Conservation (phyloP, 306 rosid genomes). For the Vigna trinervia region DNA sequence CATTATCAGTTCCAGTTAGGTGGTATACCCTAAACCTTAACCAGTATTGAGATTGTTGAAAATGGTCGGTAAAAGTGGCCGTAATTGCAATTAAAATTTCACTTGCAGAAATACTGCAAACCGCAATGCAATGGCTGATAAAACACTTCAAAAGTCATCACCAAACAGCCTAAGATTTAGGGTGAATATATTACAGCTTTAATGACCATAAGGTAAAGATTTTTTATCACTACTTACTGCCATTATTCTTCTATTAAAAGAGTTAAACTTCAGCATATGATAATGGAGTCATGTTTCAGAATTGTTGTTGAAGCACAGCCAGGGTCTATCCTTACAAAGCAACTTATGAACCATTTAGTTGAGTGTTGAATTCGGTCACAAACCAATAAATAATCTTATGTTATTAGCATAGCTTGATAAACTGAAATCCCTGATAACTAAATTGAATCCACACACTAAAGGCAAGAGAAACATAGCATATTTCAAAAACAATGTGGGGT, state of each 20-base stretch:
- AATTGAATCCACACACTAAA: constrained; percentile 18
- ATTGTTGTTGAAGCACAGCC: neutral
- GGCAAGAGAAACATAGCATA: constrained; percentile 18
- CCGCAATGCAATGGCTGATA: too few species aligned
- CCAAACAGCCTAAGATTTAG: too few species aligned
- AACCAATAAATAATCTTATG: neutral
- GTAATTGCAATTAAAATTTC: too few species aligned
- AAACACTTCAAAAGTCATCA: too few species aligned
- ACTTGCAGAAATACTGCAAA: too few species aligned
- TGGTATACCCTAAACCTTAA: too few species aligned
- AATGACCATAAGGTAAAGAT: neutral
- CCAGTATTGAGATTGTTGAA: too few species aligned
- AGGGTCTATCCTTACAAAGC: constrained; percentile 2
- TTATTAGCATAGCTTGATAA: neutral
- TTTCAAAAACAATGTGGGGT: constrained; percentile 3
- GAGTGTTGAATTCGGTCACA: neutral
- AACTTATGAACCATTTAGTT: constrained; percentile 14
- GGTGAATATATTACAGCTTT: neutral
- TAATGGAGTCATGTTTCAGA: neutral
- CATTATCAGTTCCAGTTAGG: too few species aligned
- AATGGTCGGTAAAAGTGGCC: too few species aligned
- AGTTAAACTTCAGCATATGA: constrained; percentile 6
- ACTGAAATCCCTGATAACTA: neutral
- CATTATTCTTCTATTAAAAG: neutral
- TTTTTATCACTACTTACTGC: neutral